A percentile compares a stretch with the other conserved stretches of the same genome.
Conservation (phyloP, 2,329 filamentous ascomycete species). For the Fusarium sp. region DNA sequence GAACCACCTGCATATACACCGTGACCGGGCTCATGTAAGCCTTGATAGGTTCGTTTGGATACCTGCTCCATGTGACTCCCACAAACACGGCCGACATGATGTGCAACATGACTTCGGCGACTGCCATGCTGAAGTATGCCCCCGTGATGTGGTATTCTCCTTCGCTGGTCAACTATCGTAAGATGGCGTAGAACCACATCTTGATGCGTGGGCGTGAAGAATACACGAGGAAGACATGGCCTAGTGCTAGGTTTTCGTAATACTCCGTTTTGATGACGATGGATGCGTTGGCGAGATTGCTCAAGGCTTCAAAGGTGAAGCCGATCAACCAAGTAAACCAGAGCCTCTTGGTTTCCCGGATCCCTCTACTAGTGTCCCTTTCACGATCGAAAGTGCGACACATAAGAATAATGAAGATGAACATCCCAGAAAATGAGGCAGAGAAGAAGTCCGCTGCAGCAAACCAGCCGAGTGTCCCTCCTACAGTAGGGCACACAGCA, state of each 20-base stretch:
- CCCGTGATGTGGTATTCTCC: not conserved
- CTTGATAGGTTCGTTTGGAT: not conserved
- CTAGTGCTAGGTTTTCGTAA: not conserved
- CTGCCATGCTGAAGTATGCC: not conserved
- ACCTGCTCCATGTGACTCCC: not conserved
- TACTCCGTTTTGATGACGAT: not conserved
- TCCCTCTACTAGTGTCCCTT: not conserved
- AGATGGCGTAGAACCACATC: not conserved
- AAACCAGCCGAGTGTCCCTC: not conserved
- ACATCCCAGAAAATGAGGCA: not conserved
- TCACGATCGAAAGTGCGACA: too few species aligned
- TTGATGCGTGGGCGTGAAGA: not conserved
- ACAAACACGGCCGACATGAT: not conserved
- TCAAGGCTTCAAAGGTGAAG: not conserved
- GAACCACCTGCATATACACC: not conserved
- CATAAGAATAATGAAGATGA: not conserved
- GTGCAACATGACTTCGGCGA: not conserved
- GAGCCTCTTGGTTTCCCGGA: not conserved
- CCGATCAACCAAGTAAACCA: not conserved
- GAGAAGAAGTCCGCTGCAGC: not conserved
- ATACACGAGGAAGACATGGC: not conserved
- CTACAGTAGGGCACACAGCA: not conserved
- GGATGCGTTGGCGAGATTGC: not conserved
- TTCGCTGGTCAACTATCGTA: not conserved
- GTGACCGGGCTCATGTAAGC: not conserved